Percentiles rank a stretch among this genome's conserved stretches.
Conservation (phyloP, 2,329 filamentous ascomycete genomes). For the Stachybotrys elegans region DNA sequence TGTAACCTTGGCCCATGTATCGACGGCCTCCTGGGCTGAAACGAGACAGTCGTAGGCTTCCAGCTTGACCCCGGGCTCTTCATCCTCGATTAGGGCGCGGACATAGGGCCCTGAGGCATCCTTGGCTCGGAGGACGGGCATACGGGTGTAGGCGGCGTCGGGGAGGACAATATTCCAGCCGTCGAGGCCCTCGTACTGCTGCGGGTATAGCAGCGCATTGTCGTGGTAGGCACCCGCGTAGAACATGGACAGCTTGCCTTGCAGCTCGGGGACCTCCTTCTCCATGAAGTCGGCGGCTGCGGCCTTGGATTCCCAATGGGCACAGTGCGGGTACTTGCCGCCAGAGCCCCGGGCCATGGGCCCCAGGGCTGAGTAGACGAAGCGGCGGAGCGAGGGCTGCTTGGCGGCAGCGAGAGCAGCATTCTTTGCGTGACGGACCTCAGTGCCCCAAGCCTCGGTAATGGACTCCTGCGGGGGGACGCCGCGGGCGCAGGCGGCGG, state of each 20-base stretch:
- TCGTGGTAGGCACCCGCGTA: slow-evolving; percentile 17
- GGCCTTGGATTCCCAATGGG: slow-evolving; percentile 46
- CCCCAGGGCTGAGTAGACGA: slow-evolving; percentile 45
- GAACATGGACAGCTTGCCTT: slow-evolving; percentile 29
- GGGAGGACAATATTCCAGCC: slow-evolving; percentile 27
- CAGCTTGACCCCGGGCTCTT: slow-evolving; percentile 32
- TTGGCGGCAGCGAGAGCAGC: slow-evolving; percentile 44
- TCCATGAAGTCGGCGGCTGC: slow-evolving; percentile 40
- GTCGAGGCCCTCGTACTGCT: slow-evolving; percentile 18
- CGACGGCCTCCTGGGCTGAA: slow-evolving; percentile 23
- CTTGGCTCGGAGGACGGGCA: slow-evolving; percentile 35
- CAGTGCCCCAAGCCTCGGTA: slow-evolving; percentile 36
- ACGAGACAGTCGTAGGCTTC: slow-evolving; percentile 38
- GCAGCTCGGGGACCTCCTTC: slow-evolving; percentile 32
- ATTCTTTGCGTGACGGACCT: slow-evolving; percentile 46
- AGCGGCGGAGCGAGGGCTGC: slow-evolving; percentile 32
- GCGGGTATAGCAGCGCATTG: slow-evolving; percentile 16
- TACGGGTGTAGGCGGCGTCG: slow-evolving; percentile 9
- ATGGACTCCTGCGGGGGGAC: slow-evolving; percentile 27
- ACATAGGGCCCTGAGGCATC: slow-evolving; percentile 39
- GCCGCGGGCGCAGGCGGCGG: slow-evolving; percentile 27
- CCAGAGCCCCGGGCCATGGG: slow-evolving; percentile 37
- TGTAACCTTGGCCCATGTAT: slow-evolving; percentile 29
- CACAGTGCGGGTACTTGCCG: slow-evolving; percentile 36
- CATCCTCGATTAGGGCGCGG: slow-evolving; percentile 33